Conservation (phyloP, 2,329 filamentous ascomycete genomes). For the Ceratocystis cubensis region DNA sequence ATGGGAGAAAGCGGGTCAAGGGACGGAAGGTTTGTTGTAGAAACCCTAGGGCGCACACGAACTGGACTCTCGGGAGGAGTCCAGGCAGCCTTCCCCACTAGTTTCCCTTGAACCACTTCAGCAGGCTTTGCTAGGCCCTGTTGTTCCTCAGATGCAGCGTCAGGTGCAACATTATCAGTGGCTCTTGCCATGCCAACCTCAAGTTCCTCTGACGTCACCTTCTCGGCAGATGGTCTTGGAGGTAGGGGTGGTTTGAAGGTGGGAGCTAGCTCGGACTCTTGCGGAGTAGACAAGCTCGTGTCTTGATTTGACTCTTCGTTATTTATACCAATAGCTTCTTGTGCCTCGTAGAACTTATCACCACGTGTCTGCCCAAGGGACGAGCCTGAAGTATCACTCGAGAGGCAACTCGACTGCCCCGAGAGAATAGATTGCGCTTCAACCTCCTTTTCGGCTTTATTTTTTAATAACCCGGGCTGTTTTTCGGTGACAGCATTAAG, state of each 20-base stretch:
- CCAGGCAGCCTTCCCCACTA: neutral
- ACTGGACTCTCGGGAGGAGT: neutral
- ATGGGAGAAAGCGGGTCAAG: neutral
- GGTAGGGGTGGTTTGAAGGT: neutral
- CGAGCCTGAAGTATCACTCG: slow-evolving; percentile 13
- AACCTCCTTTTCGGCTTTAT: neutral
- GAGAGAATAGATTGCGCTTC: slow-evolving; percentile 13
- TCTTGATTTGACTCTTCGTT: neutral
- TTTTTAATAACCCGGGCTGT: slow-evolving; percentile 14
- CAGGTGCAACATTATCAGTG: neutral
- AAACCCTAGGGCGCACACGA: neutral
- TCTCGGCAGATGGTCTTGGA: neutral
- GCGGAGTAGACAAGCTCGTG: neutral
- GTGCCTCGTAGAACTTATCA: slow-evolving; percentile 14
- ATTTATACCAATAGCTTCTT: slow-evolving; percentile 11
- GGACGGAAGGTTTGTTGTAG: neutral
- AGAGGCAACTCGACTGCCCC: slow-evolving; percentile 17
- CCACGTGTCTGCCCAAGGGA: neutral
- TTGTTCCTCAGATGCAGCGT: neutral
- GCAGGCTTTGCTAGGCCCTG: neutral
- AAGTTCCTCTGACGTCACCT: neutral
- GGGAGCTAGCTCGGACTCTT: neutral
- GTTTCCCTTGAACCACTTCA: neutral
- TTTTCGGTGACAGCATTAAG: neutral
- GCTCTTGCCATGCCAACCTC: neutral